Conservation (phyloP, 1,139 yeast species). For the Casaregolazyma lundiana region DNA sequence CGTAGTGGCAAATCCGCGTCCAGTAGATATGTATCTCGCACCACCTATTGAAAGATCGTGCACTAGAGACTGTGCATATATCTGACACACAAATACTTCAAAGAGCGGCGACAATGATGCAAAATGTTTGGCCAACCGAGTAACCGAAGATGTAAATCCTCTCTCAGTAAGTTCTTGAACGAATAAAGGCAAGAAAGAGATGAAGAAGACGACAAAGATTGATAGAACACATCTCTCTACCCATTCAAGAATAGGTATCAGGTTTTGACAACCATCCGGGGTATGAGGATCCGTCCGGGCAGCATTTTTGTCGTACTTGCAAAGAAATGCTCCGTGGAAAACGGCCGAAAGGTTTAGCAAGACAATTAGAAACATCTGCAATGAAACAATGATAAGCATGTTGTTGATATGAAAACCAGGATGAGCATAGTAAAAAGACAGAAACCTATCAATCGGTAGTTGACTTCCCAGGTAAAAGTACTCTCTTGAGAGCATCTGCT, state of each 20-base stretch:
- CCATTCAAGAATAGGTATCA: slow-evolving; percentile 76
- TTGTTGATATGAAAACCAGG: slow-evolving; percentile 88
- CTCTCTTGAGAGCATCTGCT: slow-evolving; percentile 78
- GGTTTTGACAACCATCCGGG: slow-evolving; percentile 73
- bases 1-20: slow-evolving; percentile 77
- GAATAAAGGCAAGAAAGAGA: slow-evolving; percentile 73
- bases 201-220: slow-evolving; percentile 76
- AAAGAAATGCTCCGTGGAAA: slow-evolving; percentile 48
- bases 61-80: slow-evolving; percentile 66
- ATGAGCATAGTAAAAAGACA: slow-evolving; percentile 86
- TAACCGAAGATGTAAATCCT: slow-evolving; percentile 60
- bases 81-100: slow-evolving; percentile 84
- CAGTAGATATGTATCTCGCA: slow-evolving; percentile 78
- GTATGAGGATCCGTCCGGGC: slow-evolving; percentile 56
- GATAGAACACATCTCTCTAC: slow-evolving; percentile 74
- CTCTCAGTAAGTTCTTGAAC: slow-evolving; percentile 78
- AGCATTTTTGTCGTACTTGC: slow-evolving; percentile 49
- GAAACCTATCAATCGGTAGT: slow-evolving; percentile 71
- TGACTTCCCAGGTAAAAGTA: slow-evolving; percentile 77
- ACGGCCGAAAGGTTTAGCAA: slow-evolving; percentile 65
- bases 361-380: slow-evolving; percentile 65
- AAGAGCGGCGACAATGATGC: slow-evolving; percentile 74
- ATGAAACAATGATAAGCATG: slow-evolving; percentile 68
- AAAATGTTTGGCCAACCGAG: slow-evolving; percentile 59
- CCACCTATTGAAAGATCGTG: slow-evolving; percentile 76